A percentile compares a stretch with the other conserved stretches of the same genome.
Evolutionary conservation across 345 rosid genomes (phyloP).

Genomic region (Carallia brachiata): DNA sequence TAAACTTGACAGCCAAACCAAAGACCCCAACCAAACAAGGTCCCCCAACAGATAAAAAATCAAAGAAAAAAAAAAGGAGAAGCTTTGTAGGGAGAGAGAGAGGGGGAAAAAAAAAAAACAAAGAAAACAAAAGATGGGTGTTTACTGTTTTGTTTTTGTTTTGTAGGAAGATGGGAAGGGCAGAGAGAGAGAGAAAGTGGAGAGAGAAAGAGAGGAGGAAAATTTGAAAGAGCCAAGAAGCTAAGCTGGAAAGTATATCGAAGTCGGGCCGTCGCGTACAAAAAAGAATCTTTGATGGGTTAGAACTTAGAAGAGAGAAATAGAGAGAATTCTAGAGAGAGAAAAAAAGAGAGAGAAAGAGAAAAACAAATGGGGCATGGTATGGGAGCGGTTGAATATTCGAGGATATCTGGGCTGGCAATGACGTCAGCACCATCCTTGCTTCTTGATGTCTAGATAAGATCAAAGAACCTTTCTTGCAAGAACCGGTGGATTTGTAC

Average conservation of each 20-base stretch:
- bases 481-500: background rate
- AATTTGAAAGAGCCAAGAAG: background rate
- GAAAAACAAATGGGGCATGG: constrained; percentile 1
- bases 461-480: constrained; percentile 19
- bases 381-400: constrained; percentile 37
- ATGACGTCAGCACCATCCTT: constrained; percentile 22
- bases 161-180: constrained; percentile 3
- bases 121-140: background rate
- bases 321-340: background rate
- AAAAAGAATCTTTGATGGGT: constrained; percentile 50
- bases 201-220: background rate
- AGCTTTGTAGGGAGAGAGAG: too few species aligned
- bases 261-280: constrained; percentile 87
- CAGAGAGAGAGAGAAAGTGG: background rate
- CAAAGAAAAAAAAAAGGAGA: background rate
- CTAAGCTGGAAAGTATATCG: constrained; percentile 4
- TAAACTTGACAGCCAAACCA: constrained; percentile 30
- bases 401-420: constrained; percentile 39
- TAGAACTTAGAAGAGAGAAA: background rate
- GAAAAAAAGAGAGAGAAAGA: constrained; percentile 13
- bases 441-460: constrained; percentile 17
- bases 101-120: background rate
- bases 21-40: background rate
- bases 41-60: background rate
- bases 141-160: too few species aligned